Percentiles rank a stretch among this genome's conserved stretches.
Evolutionary conservation across 2,329 filamentous ascomycete species (phyloP).

Genomic region (Ambrosiella beaveri): DNA sequence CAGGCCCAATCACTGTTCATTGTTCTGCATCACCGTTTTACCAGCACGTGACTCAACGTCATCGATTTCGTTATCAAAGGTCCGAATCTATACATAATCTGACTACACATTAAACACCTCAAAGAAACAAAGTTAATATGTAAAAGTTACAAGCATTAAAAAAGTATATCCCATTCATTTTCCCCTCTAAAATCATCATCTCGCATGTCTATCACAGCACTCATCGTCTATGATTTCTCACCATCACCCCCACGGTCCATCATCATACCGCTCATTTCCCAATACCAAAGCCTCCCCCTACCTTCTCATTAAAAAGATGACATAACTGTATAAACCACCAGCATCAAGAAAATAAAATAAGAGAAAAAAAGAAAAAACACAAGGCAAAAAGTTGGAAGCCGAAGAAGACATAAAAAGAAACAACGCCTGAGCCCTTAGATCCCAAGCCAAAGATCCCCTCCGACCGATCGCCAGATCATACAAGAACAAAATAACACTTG

Average conservation of each 20-base stretch:
- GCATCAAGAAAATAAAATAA: background rate
- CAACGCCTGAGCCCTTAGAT: background rate
- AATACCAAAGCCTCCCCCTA: too few relatives aligned
- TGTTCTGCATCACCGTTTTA: too few relatives aligned
- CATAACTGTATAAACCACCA: background rate
- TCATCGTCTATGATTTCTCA: background rate
- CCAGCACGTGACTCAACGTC: too few relatives aligned
- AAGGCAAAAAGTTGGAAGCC: background rate
- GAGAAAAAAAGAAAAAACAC: background rate
- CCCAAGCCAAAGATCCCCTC: background rate
- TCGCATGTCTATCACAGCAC: background rate
- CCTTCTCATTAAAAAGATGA: background rate
- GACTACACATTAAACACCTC: background rate
- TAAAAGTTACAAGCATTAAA: background rate
- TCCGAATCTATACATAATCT: background rate
- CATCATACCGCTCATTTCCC: background rate
- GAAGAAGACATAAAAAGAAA: conserved; percentile 4
- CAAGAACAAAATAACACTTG: background rate
- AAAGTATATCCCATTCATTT: background rate
- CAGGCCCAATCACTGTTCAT: too few relatives aligned
- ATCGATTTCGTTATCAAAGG: too few relatives aligned
- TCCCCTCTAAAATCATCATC: background rate
- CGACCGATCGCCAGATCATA: background rate
- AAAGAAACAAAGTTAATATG: background rate
- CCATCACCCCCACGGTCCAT: background rate